Evolutionary conservation across 768 basidiomycete species (phyloP), one percentile per base, ranked within the genome.

Genomic region (Phylloporus arenicola): DNA sequence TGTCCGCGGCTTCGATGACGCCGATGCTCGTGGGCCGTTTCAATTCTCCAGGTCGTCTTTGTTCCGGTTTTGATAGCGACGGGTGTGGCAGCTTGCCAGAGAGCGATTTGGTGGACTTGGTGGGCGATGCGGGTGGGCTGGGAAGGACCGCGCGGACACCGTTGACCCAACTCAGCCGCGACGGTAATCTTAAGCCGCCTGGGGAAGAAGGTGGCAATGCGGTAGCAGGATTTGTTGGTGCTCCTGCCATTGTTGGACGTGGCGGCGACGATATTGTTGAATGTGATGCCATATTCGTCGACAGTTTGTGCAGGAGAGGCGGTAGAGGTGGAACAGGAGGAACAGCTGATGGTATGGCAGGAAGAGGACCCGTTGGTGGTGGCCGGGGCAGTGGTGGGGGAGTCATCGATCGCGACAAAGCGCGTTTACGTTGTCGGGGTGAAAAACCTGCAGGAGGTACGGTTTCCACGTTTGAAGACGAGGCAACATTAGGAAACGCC

Each of bases 81-180:
- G 49, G 50, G 12, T 12, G 27, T 14, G 51, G 5, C 3, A 41
- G 9, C 30, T 53, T 58, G 12, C 44, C 44, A 25, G 50, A n/a
- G 17, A 52, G n/a, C 6, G 50, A 31, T 27, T 48, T 63, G 22
- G 46, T 9, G 2, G 49, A 22, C 22, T 51, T 66, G 0, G 60
- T 62, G 1, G 65, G 65, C 13, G 65, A 67, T 17, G 63, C 63
- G 0, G 65, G 65, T 2, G 65, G 65, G 37, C 67, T 69, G 2
- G 65, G 65, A 22, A 67, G 54, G 16, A 52, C 62, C 6, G 55
- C 56, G 17, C 62, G 62, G 9, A 62, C 60, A 12, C 54, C 37
- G 37, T 53, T 67, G 47, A 64, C 51, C 61, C 63, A 65, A 16
- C 63, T 63, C 35, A 67, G 57, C 42, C 65, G 59, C 16, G 67